These are phyloP conservation scores for Fusarium odoratissimum DNA, from an alignment of 2,329 filamentous ascomycete genomes.

Conservation along the genomic window DNA sequence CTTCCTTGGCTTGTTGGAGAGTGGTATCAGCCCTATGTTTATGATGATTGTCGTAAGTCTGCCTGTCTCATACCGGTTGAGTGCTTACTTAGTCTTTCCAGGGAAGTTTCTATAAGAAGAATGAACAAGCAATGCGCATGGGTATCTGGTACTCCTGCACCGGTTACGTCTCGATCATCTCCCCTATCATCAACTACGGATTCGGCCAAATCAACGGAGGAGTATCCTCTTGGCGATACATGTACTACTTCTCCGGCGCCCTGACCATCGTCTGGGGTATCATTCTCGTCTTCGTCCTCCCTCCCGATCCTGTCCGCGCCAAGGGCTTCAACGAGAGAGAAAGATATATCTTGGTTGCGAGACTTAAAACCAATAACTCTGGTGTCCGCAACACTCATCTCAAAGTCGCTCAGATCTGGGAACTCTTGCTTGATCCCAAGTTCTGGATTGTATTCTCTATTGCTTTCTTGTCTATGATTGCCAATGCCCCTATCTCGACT, in stretches of 20 bases:
- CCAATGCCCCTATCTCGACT: slow-evolving; percentile 58
- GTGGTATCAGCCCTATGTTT: slow-evolving; percentile 66
- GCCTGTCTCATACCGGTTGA: accelerated
- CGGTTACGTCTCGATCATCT: slow-evolving; percentile 58
- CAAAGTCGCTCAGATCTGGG: slow-evolving; percentile 56
- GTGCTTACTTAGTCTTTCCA: accelerated
- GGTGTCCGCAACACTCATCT: slow-evolving; percentile 57
- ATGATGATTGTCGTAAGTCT: slow-evolving; percentile 59
- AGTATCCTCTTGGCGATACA: slow-evolving; percentile 47
- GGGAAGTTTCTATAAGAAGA: slow-evolving; percentile 55
- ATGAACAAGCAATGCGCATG: slow-evolving; percentile 54
- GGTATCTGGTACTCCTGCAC: slow-evolving; percentile 57
- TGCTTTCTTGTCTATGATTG: slow-evolving; percentile 53
- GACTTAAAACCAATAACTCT: slow-evolving; percentile 51
- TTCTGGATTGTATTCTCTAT: slow-evolving; percentile 56
- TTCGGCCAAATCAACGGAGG: slow-evolving; percentile 56
- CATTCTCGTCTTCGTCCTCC: slow-evolving; percentile 53
- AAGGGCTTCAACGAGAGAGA: slow-evolving; percentile 44
- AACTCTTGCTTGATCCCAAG: slow-evolving; percentile 49
- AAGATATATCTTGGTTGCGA: slow-evolving; percentile 44
- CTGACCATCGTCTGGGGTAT: slow-evolving; percentile 56
- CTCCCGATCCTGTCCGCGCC: slow-evolving; percentile 55
- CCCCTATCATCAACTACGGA: slow-evolving; percentile 60
- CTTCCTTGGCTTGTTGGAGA: slow-evolving; percentile 67
- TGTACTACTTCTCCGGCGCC: slow-evolving; percentile 46